Evolutionary conservation across 768 basidiomycete species (phyloP).

Genomic region (Suillus variegatus): DNA sequence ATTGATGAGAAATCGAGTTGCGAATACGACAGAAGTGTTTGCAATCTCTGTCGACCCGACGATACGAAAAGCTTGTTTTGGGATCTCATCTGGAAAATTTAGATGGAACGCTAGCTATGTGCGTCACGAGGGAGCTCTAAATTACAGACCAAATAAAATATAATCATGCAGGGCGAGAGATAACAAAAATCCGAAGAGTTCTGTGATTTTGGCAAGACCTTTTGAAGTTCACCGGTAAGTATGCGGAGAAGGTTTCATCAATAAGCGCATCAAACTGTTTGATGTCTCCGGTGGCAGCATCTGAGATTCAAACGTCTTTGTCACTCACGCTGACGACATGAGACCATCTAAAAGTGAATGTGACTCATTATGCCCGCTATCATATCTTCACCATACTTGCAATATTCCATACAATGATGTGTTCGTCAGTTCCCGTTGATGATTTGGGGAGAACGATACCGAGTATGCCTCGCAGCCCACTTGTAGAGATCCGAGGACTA

Average conservation of each 20-base stretch:
- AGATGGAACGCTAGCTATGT: too few species aligned
- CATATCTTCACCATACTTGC: not conserved
- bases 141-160: too few species aligned
- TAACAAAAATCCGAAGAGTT: too few species aligned
- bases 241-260: not conserved
- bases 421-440: conserved; percentile 5
- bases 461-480: not conserved
- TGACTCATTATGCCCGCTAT: not conserved
- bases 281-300: not conserved
- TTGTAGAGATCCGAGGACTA: too few species aligned
- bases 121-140: too few species aligned
- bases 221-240: too few species aligned
- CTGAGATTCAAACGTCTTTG: not conserved
- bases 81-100: too few species aligned
- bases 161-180: too few species aligned
- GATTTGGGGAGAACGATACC: not conserved
- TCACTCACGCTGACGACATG: not conserved
- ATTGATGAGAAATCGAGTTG: not conserved
- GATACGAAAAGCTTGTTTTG: too few species aligned
- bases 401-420: not conserved
- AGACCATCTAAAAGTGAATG: not conserved
- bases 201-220: too few species aligned
- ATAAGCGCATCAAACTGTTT: not conserved
- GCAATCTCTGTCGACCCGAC: not conserved
- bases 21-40: not conserved